Evolutionary conservation across 176 grass and related monocot species (phyloP).

Genomic region (Rhynchospora breviuscula): DNA sequence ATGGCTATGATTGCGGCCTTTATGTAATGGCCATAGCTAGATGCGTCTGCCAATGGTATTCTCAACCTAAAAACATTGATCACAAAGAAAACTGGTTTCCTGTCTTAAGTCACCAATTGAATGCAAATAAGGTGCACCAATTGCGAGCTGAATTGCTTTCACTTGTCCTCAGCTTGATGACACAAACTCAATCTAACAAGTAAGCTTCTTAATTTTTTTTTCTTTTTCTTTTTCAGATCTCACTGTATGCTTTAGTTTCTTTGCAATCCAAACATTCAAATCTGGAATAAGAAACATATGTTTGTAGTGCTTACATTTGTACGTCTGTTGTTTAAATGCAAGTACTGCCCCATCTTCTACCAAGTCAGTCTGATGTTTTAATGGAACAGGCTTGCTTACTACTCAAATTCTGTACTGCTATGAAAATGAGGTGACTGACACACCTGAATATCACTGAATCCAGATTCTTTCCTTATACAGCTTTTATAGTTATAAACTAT

Average conservation of each 20-base stretch:
- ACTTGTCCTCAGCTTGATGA: conserved; percentile 46
- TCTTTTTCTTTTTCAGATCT: not conserved
- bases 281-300: not conserved
- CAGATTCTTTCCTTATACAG: not conserved
- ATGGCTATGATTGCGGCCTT: conserved; percentile 73
- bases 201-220: not conserved
- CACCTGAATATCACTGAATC: not conserved
- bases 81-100: conserved; percentile 45
- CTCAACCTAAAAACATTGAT: not conserved
- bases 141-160: conserved; percentile 52
- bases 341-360: not conserved
- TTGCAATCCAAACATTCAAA: not conserved
- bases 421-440: not conserved
- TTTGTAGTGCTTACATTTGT: not conserved
- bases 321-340: not conserved
- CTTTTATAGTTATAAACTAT: not conserved
- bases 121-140: conserved; percentile 29
- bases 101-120: conserved; percentile 42
- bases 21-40: conserved; percentile 57
- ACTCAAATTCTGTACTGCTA: not conserved
- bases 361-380: not conserved
- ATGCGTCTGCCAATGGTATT: conserved; percentile 58
- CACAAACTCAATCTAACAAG: not conserved
- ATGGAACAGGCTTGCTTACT: not conserved
- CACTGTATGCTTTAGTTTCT: not conserved